Conservation (phyloP, 2,329 filamentous ascomycete species). For the Phyllosticta citriasiana region DNA sequence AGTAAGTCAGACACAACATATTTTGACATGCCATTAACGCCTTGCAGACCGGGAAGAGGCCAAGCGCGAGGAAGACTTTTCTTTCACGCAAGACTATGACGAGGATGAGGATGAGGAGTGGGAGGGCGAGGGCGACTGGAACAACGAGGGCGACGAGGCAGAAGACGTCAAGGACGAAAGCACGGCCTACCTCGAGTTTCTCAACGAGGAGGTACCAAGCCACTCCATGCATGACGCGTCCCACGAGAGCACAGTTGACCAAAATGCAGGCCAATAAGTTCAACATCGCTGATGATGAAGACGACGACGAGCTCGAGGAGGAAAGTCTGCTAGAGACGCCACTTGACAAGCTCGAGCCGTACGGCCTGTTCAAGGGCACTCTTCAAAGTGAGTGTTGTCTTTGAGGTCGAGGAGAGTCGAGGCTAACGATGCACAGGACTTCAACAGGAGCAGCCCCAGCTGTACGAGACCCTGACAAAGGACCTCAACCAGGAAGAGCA, state of each 20-base stretch:
- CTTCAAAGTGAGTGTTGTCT: slow-evolving; percentile 61
- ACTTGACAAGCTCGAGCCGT: slow-evolving; percentile 90
- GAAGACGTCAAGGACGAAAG: slow-evolving; percentile 77
- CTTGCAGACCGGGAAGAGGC: slow-evolving; percentile 76
- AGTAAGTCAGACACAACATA: slow-evolving; percentile 42
- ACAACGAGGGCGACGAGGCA: slow-evolving; percentile 52
- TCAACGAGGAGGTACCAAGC: slow-evolving; percentile 69
- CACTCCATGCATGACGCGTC: background rate
- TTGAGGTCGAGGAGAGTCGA: background rate
- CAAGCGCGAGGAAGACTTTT: slow-evolving; percentile 72
- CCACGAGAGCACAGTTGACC: background rate
- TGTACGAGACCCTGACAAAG: slow-evolving; percentile 72
- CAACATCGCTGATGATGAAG: slow-evolving; percentile 60
- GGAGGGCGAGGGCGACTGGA: slow-evolving; percentile 64
- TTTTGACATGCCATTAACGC: slow-evolving; percentile 15
- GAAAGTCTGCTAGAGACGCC: slow-evolving; percentile 88
- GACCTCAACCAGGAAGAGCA: slow-evolving; percentile 75
- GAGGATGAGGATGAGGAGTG: slow-evolving; percentile 71
- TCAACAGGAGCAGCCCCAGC: slow-evolving; percentile 81
- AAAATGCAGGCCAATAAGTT: slow-evolving; percentile 67
- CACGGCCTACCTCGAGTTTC: slow-evolving; percentile 87
- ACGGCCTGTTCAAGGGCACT: slow-evolving; percentile 74
- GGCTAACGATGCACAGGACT: slow-evolving; percentile 50
- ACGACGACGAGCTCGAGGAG: slow-evolving; percentile 86
- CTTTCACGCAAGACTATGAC: slow-evolving; percentile 61